phyloP scores from a whole-genome alignment of 2,329 filamentous ascomycete species.

The Fusarium sp. region DNA sequence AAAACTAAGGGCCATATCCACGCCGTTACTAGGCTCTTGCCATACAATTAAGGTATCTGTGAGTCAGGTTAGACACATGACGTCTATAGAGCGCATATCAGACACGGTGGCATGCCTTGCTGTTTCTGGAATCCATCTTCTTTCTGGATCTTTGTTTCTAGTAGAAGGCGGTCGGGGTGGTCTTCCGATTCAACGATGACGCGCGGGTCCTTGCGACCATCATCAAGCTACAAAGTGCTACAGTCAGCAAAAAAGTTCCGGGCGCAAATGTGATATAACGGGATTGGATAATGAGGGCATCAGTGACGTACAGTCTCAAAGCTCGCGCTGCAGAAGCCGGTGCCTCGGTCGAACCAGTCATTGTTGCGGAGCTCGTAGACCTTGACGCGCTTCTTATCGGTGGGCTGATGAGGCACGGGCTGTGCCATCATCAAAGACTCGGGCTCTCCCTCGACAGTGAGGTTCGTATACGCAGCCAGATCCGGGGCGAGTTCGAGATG shows the following conservation, averaged over 20 bases:
- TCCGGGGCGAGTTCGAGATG: slow-evolving; percentile 71
- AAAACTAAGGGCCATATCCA: slow-evolving; percentile 98
- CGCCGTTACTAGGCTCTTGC: slow-evolving; percentile 87
- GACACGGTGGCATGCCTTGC: slow-evolving; percentile 76
- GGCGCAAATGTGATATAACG: slow-evolving; percentile 26
- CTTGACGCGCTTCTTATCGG: slow-evolving; percentile 87
- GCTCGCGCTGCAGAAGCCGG: slow-evolving; percentile 91
- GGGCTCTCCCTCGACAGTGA: slow-evolving; percentile 67
- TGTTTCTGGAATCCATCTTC: slow-evolving; percentile 99
- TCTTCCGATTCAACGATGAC: slow-evolving; percentile 96
- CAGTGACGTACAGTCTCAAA: slow-evolving; percentile 76
- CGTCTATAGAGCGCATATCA: slow-evolving; percentile 29
- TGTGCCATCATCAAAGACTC: slow-evolving; percentile 80
- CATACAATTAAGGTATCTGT: slow-evolving; percentile 97
- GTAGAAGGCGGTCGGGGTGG: slow-evolving; percentile 83
- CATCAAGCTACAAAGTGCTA: slow-evolving; percentile 63
- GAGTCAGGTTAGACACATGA: slow-evolving; percentile 50
- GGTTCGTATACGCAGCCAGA: slow-evolving; percentile 65
- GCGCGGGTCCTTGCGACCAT: slow-evolving; percentile 82
- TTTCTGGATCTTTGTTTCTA: slow-evolving; percentile 91
- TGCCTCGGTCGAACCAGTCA: slow-evolving; percentile 99
- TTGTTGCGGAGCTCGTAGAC: slow-evolving; percentile 98
- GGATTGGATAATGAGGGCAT: slow-evolving; percentile 23
- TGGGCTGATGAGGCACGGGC: slow-evolving; percentile 77
- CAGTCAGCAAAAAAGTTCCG: slow-evolving; percentile 44